A percentile compares a stretch with the other conserved stretches of the same genome.
Conservation (phyloP, 805 yeast genomes). For the Lachancea nothofagi region DNA sequence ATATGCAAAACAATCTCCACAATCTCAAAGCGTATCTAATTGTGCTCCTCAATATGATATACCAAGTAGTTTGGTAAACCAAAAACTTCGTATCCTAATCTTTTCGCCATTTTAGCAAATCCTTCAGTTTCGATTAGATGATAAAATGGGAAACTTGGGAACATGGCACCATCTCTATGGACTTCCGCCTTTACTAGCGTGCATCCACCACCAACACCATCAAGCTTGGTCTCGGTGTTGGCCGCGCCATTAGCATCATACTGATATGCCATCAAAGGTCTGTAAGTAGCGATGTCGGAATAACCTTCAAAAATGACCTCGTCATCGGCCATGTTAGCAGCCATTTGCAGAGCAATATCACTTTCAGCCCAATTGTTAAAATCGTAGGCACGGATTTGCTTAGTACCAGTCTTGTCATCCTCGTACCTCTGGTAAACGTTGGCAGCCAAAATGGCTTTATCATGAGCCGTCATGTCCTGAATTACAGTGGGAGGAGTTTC, state of each 20-base stretch:
- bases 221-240: slow-evolving; percentile 71
- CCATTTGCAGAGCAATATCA: slow-evolving; percentile 74
- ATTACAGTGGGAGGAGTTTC: slow-evolving; percentile 81
- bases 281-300: slow-evolving; percentile 84
- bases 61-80: slow-evolving; percentile 95
- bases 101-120: slow-evolving; percentile 95
- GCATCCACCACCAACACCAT: slow-evolving; percentile 98
- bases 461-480: slow-evolving; percentile 80
- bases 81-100: slow-evolving; percentile 83
- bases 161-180: slow-evolving; percentile 99
- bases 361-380: slow-evolving; percentile 92
- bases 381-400: slow-evolving; percentile 80
- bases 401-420: slow-evolving; percentile 51
- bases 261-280: slow-evolving; percentile 90
- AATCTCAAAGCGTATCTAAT: neutral
- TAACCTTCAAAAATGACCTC: slow-evolving; percentile 95
- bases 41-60: slow-evolving; percentile 72
- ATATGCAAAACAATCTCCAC: neutral
- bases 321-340: slow-evolving; percentile 68
- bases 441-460: slow-evolving; percentile 84
- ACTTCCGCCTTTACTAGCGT: slow-evolving; percentile 94
- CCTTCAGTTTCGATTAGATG: slow-evolving; percentile 97
- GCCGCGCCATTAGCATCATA: slow-evolving; percentile 61
- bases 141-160: slow-evolving; percentile 96
- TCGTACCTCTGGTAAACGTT: slow-evolving; percentile 84